phyloP scores from a whole-genome alignment of 768 basidiomycete species.

The Kwoniella sp. region DNA sequence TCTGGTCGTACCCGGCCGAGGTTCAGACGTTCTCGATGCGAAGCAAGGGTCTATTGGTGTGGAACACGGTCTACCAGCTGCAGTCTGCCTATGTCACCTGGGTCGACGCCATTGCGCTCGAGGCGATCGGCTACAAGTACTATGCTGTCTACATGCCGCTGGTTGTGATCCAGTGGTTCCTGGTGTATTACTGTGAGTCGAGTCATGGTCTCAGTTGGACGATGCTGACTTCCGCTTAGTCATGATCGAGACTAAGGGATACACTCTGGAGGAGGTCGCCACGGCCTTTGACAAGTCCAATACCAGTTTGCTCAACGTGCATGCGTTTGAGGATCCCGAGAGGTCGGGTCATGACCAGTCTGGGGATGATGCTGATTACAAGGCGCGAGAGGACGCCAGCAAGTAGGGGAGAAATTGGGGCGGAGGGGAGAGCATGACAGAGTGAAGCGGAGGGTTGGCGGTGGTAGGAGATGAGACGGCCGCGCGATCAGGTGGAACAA shows the following conservation, averaged over 20 bases:
- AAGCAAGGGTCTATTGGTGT: slow-evolving; percentile 50
- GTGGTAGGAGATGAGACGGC: too few relatives aligned
- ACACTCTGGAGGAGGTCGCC: slow-evolving; percentile 45
- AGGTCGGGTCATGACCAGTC: neutral
- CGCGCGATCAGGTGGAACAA: too few relatives aligned
- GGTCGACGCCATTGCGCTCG: slow-evolving; percentile 57
- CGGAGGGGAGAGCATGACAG: too few relatives aligned
- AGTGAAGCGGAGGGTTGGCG: too few relatives aligned
- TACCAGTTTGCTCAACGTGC: neutral
- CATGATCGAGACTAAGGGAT: slow-evolving; percentile 38
- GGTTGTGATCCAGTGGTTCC: slow-evolving; percentile 47
- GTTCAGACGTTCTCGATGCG: slow-evolving; percentile 51
- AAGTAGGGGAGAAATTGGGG: too few relatives aligned
- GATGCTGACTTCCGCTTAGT: neutral
- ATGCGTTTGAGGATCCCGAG: neutral
- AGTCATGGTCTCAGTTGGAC: neutral
- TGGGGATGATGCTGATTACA: neutral
- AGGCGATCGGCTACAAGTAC: slow-evolving; percentile 48
- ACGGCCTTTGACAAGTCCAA: slow-evolving; percentile 33
- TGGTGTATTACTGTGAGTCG: slow-evolving; percentile 44
- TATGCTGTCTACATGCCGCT: slow-evolving; percentile 50
- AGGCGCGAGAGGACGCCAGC: neutral
- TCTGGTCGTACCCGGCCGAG: slow-evolving; percentile 41
- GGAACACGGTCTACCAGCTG: slow-evolving; percentile 56
- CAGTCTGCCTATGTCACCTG: slow-evolving; percentile 70